Evolutionary conservation across 2,329 filamentous ascomycete genomes (phyloP).

Genomic region (Aspergillus hiratsukae): DNA sequence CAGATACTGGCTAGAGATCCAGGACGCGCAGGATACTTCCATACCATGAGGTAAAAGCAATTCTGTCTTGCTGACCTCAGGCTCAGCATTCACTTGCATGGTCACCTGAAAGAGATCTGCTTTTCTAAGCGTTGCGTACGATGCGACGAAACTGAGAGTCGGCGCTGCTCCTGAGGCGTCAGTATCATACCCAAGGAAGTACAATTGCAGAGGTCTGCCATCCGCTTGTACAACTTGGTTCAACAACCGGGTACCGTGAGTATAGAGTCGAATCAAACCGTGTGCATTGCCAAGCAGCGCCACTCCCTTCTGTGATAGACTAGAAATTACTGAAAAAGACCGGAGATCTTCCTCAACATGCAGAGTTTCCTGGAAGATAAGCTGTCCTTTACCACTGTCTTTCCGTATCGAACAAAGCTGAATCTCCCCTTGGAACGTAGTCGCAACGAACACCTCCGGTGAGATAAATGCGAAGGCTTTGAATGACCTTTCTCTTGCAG

Average conservation of each 20-base stretch:
- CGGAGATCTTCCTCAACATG: slow-evolving; percentile 26
- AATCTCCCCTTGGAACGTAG: slow-evolving; percentile 26
- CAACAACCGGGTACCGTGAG: slow-evolving; percentile 27
- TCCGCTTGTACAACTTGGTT: slow-evolving; percentile 21
- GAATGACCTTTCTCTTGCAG: slow-evolving; percentile 14
- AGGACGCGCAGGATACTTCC: slow-evolving; percentile 48
- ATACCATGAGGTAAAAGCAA: slow-evolving; percentile 43
- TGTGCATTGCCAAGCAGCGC: slow-evolving; percentile 32
- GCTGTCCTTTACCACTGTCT: slow-evolving; percentile 2
- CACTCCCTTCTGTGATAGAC: slow-evolving; percentile 25
- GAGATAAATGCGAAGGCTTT: slow-evolving; percentile 33
- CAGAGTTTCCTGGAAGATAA: slow-evolving; percentile 22
- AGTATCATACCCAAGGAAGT: slow-evolving; percentile 19
- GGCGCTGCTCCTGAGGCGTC: slow-evolving; percentile 4
- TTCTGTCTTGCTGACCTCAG: slow-evolving; percentile 37
- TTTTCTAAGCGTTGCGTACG: slow-evolving; percentile 22
- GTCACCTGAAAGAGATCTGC: slow-evolving; percentile 27
- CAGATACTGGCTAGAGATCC: slow-evolving; percentile 33
- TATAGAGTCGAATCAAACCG: slow-evolving; percentile 33
- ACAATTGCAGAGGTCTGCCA: slow-evolving; percentile 26
- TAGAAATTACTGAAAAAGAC: slow-evolving; percentile 27
- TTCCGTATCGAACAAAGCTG: slow-evolving; percentile 26
- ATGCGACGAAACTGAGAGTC: slow-evolving; percentile 22
- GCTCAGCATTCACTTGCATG: slow-evolving; percentile 7
- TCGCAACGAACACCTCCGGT: slow-evolving; percentile 29